Evolutionary conservation across 2,329 filamentous ascomycete species (phyloP).

Genomic region (Diaporthe sp.): DNA sequence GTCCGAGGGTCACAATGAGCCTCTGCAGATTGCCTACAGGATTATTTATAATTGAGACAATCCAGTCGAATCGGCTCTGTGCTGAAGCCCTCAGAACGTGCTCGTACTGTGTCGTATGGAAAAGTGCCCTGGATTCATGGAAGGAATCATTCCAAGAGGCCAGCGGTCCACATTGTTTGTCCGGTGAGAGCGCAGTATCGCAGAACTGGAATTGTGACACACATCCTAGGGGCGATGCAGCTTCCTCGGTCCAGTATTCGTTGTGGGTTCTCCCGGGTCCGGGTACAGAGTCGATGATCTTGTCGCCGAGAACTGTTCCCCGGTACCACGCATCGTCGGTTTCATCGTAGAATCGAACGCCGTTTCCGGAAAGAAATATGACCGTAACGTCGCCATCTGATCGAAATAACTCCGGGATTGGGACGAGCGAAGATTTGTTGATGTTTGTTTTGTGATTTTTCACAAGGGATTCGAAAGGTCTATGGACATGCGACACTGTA

Average conservation of each 20-base stretch:
- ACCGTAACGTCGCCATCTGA: fast-evolving
- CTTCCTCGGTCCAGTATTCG: constrained; percentile 21
- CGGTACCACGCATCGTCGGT: constrained; percentile 37
- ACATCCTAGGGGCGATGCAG: constrained; percentile 39
- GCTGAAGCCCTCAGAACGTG: too few relatives aligned
- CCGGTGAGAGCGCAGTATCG: background rate
- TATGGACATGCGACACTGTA: too few relatives aligned
- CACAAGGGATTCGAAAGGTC: too few relatives aligned
- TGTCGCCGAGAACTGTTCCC: background rate
- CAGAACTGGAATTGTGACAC: constrained; percentile 27
- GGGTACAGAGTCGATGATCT: too few relatives aligned
- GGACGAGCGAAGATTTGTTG: fast-evolving
- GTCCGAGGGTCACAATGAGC: background rate
- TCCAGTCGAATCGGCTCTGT: background rate
- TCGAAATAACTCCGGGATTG: too few relatives aligned
- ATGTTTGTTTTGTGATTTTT: too few relatives aligned
- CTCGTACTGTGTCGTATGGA: too few relatives aligned
- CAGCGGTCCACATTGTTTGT: background rate
- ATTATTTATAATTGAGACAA: background rate
- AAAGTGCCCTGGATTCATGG: too few relatives aligned
- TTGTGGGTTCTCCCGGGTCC: background rate
- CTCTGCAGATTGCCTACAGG: fast-evolving
- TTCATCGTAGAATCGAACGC: background rate
- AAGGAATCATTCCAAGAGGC: background rate
- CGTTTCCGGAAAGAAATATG: constrained; percentile 29